These are phyloP conservation scores for Picea glauca DNA, from an alignment of 75 land plant genomes.

Conservation along the genomic window DNA sequence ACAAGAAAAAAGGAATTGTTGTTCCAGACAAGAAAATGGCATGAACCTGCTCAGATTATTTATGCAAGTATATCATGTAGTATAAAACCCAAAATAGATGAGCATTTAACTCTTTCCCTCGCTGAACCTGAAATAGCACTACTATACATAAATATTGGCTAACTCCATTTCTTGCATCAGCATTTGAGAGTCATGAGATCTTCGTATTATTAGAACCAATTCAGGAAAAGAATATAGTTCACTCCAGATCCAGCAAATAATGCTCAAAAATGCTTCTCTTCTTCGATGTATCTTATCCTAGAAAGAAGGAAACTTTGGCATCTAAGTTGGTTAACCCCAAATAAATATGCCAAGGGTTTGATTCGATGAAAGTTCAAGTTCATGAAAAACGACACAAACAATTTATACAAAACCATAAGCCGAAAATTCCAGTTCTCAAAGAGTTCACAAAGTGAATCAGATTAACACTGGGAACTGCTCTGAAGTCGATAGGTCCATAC, in stretches of 20 bases:
- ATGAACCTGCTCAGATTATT: not conserved
- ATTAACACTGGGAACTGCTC: too few species aligned
- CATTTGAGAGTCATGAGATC: not conserved
- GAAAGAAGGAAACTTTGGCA: too few species aligned
- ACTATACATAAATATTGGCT: not conserved
- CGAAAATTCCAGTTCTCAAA: too few species aligned
- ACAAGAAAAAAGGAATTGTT: not conserved
- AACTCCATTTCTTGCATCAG: not conserved
- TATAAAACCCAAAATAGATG: not conserved
- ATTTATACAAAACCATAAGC: too few species aligned
- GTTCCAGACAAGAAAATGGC: not conserved
- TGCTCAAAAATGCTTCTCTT: too few species aligned
- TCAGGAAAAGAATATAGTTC: not conserved
- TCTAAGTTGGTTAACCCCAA: too few species aligned
- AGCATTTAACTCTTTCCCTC: not conserved
- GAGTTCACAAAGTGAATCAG: too few species aligned
- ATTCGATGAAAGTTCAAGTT: too few species aligned
- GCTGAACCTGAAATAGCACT: not conserved
- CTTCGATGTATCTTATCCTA: too few species aligned
- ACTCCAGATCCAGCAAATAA: not conserved
- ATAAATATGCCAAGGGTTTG: too few species aligned
- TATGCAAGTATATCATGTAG: not conserved
- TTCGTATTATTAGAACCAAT: not conserved
- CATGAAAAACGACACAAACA: too few species aligned
- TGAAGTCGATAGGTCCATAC: too few species aligned